Percentiles rank a stretch among this genome's conserved stretches.
Evolutionary conservation across 306 rosid species (phyloP).

Genomic region (Luffa acutangula): DNA sequence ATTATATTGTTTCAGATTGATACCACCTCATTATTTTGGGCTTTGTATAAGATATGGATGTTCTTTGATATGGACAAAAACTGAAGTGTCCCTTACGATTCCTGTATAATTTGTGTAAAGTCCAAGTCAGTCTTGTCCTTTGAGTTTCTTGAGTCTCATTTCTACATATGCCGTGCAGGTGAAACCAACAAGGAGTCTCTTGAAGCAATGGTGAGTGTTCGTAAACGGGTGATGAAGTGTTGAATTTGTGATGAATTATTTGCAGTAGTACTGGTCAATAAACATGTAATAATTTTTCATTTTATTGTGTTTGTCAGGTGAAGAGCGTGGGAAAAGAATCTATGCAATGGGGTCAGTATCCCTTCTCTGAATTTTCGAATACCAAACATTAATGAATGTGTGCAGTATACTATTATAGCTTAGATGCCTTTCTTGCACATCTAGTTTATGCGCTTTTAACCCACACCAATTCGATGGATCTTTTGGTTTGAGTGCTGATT

Average conservation of each 20-base stretch:
- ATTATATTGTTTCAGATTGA: not conserved
- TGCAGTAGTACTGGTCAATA: not conserved
- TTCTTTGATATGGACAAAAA: not conserved
- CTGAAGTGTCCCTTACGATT: not conserved
- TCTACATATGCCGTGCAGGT: conserved; percentile 30
- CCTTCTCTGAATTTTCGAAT: not conserved
- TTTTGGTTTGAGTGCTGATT: not conserved
- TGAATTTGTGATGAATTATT: not conserved
- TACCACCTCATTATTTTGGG: not conserved
- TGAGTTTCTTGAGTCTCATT: not conserved
- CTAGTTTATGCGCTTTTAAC: not conserved
- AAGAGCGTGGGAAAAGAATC: conserved; percentile 72
- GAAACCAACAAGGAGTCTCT: conserved; percentile 58
- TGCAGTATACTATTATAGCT: not conserved
- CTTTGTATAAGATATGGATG: not conserved
- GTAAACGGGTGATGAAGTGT: not conserved
- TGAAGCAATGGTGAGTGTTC: conserved; percentile 67
- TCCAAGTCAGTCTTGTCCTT: not conserved
- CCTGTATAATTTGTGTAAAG: not conserved
- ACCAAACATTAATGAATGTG: not conserved
- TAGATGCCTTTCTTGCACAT: not conserved
- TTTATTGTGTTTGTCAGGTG: conserved; percentile 38
- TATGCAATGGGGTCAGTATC: conserved; percentile 65
- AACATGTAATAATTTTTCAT: not conserved
- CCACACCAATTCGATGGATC: not conserved